A percentile compares a stretch with the other conserved stretches of the same genome.
Conservation (phyloP, 805 yeast species). For the Kazachstania bromeliacearum region DNA sequence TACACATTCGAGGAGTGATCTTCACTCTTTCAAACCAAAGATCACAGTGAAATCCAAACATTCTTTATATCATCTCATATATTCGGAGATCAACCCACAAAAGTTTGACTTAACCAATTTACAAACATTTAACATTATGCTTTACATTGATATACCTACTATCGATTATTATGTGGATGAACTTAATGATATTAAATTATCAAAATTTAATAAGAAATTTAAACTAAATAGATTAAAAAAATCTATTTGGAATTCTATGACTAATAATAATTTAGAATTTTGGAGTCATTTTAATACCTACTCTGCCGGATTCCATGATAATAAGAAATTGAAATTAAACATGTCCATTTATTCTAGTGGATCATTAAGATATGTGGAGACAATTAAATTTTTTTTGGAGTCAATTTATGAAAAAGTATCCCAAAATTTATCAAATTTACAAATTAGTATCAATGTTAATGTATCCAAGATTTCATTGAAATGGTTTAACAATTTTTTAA, state of each 20-base stretch:
- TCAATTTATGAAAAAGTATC: constrained; percentile 13
- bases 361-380: constrained; percentile 28
- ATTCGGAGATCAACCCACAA: constrained; percentile 18
- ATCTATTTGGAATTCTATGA: constrained; percentile 19
- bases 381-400: constrained; percentile 26
- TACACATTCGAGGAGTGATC: not conserved
- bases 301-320: too few species aligned
- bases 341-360: constrained; percentile 22
- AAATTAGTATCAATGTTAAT: constrained; percentile 16
- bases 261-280: constrained; percentile 18
- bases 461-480: constrained; percentile 24
- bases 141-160: constrained; percentile 29
- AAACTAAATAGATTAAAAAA: constrained; percentile 23
- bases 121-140: constrained; percentile 12
- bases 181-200: constrained; percentile 18
- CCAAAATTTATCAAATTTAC: constrained; percentile 6
- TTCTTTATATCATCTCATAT: constrained; percentile 22
- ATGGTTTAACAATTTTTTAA: constrained; percentile 27
- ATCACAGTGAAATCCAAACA: constrained; percentile 23
- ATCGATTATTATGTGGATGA: constrained; percentile 30
- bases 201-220: constrained; percentile 23
- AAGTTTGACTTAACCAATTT: not conserved
- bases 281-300: constrained; percentile 16
- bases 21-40: constrained; percentile 13
- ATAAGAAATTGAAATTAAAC: not conserved